These are phyloP conservation scores for Eruca vesicaria DNA, from an alignment of 441 rosid species.

Conservation along the genomic window DNA sequence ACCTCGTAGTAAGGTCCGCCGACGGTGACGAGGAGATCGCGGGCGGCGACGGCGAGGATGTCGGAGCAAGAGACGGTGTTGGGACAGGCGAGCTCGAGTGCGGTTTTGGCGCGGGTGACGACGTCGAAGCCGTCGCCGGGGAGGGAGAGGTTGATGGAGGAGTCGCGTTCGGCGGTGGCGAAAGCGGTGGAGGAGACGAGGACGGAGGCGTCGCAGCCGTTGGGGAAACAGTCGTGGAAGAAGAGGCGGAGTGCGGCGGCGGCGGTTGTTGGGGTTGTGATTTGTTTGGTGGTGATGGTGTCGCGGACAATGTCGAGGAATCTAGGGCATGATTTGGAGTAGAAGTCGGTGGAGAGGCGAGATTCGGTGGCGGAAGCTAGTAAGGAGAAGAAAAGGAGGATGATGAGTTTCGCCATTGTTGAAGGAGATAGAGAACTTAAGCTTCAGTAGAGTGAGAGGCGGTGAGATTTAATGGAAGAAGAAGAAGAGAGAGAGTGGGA, in stretches of 20 bases:
- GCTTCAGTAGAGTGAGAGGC: background rate
- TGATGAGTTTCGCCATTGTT: slow-evolving; percentile 1
- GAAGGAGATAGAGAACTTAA: background rate
- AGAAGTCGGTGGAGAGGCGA: slow-evolving; percentile 44
- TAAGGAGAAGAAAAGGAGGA: slow-evolving; percentile 30
- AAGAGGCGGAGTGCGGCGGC: slow-evolving; percentile 59
- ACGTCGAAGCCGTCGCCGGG: slow-evolving; percentile 79
- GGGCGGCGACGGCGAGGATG: slow-evolving; percentile 56
- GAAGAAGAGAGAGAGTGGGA: background rate
- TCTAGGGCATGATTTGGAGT: slow-evolving; percentile 54
- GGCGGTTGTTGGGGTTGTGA: slow-evolving; percentile 65
- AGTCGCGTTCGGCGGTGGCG: slow-evolving; percentile 61
- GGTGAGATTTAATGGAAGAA: slow-evolving; percentile 2
- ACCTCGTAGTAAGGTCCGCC: slow-evolving; percentile 67
- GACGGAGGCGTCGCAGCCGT: slow-evolving; percentile 64
- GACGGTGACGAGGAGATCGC: slow-evolving; percentile 56
- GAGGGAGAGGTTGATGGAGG: slow-evolving; percentile 70
- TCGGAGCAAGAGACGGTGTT: slow-evolving; percentile 69
- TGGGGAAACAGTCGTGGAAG: slow-evolving; percentile 62
- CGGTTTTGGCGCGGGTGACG: slow-evolving; percentile 60
- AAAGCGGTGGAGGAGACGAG: slow-evolving; percentile 54
- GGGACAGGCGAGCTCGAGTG: slow-evolving; percentile 70
- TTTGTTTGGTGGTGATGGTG: slow-evolving; percentile 61
- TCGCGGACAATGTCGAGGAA: slow-evolving; percentile 54
- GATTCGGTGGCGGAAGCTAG: slow-evolving; percentile 27